Conservation (phyloP, 2,329 filamentous ascomycete genomes). For the Venturia nashicola region DNA sequence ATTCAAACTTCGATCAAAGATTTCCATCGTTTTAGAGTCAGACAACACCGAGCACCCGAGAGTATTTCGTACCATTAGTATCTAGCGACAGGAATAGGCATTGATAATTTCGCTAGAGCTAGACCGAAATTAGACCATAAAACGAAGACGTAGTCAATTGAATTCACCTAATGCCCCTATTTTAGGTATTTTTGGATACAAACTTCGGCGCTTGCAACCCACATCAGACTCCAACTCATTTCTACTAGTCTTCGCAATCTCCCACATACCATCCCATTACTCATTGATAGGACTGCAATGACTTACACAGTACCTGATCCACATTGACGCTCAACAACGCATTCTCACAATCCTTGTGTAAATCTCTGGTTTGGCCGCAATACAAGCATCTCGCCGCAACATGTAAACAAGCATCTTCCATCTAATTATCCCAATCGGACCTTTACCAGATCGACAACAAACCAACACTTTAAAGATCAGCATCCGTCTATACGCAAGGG, state of each 20-base stretch:
- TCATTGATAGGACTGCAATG: not conserved
- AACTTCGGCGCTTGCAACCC: not conserved
- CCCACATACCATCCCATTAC: not conserved
- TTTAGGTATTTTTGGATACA: not conserved
- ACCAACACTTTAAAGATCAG: not conserved
- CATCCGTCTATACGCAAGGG: not conserved
- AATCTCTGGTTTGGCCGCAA: not conserved
- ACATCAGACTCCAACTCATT: not conserved
- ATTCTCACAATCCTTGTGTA: not conserved
- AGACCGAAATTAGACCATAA: not conserved
- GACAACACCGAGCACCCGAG: too few species aligned
- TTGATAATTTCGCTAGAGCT: not conserved
- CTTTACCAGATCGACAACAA: not conserved
- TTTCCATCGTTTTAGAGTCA: too few species aligned
- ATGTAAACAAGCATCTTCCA: not conserved
- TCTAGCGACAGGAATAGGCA: too few species aligned
- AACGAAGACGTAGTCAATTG: not conserved
- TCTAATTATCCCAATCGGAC: not conserved
- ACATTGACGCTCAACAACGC: too few species aligned
- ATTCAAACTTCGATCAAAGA: not conserved
- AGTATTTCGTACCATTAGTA: too few species aligned
- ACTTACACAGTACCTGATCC: too few species aligned
- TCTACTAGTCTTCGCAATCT: not conserved
- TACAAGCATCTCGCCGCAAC: not conserved
- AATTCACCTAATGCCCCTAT: not conserved